phyloP scores from a whole-genome alignment of 192 early-diverging fungal species.

The Entrophospora sp. region DNA sequence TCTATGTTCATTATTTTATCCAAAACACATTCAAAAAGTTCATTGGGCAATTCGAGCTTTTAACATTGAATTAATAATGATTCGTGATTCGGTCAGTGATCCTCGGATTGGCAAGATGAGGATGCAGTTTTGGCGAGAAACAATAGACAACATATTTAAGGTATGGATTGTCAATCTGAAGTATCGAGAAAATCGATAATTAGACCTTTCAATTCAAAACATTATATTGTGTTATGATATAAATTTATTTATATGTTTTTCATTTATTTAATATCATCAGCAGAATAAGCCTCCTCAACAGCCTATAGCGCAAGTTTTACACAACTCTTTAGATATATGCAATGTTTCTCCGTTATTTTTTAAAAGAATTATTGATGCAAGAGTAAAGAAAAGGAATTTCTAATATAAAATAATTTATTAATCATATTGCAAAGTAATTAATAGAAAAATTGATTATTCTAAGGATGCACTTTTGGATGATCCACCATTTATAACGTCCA shows the following conservation, averaged over 20 bases:
- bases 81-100: conserved; percentile 65
- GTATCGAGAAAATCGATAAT: no score
- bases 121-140: conserved; percentile 83
- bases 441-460: no score
- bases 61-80: conserved; percentile 78
- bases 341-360: conserved; percentile 70
- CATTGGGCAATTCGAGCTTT: conserved; percentile 78
- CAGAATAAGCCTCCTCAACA: conserved; percentile 61
- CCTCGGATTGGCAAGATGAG: conserved; percentile 65
- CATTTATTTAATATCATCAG: no score
- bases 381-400: no score
- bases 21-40: conserved; percentile 50
- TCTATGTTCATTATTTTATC: conserved; percentile 68
- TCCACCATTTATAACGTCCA: conserved; percentile 58
- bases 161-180: no score
- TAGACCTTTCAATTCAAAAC: no score
- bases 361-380: conserved; percentile 63
- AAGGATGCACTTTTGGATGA: conserved; percentile 52
- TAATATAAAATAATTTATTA: no score
- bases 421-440: no score
- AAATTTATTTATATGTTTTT: no score
- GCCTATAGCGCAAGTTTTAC: conserved; percentile 63
- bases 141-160: conserved; percentile 57
- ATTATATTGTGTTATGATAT: no score
- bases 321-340: conserved; percentile 33